Evolutionary conservation across 2,329 filamentous ascomycete genomes (phyloP).

Genomic region (Fusarium citri): DNA sequence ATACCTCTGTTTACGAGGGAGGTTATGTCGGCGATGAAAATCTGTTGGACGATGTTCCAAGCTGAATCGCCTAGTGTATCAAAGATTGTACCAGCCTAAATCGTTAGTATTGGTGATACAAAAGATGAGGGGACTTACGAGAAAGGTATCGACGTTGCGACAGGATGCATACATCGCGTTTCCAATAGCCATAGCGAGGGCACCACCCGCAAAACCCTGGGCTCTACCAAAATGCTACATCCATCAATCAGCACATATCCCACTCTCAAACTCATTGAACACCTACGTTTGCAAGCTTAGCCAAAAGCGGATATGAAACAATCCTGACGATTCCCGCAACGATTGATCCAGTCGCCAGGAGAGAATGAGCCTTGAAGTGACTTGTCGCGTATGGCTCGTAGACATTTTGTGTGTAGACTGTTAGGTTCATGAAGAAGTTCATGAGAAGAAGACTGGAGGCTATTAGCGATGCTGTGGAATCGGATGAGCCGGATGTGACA

Average conservation of each 20-base stretch:
- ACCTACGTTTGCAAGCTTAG: constrained; percentile 31
- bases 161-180: constrained; percentile 35
- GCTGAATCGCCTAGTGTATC: constrained; percentile 31
- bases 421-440: constrained; percentile 41
- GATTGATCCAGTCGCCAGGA: constrained; percentile 23
- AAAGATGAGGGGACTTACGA: neutral
- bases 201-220: constrained; percentile 23
- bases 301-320: constrained; percentile 25
- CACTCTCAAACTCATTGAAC: too few relatives aligned
- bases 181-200: constrained; percentile 24
- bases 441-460: constrained; percentile 20
- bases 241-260: too few relatives aligned
- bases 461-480: neutral
- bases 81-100: constrained; percentile 33
- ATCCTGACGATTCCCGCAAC: constrained; percentile 35
- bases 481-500: accelerated
- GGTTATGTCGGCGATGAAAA: constrained; percentile 35
- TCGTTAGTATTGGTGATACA: neutral
- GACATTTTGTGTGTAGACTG: constrained; percentile 36
- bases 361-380: constrained; percentile 34
- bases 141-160: constrained; percentile 31
- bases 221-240: constrained; percentile 31
- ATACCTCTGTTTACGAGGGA: constrained; percentile 36
- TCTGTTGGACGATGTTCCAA: constrained; percentile 38
- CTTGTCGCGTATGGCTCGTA: constrained; percentile 37